Percentiles rank a stretch among this genome's conserved stretches.
phyloP scores from a whole-genome alignment of 176 grass and related monocot species.

The Sorghum bicolor region Sorghum_bicolor_NCBIv3 NC_012871.2:74308001-74308500 shows the following conservation, averaged over 20 bases:
- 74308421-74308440: not conserved
- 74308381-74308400: not conserved
- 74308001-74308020: no score
- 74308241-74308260: not conserved
- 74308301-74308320: not conserved
- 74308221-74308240: not conserved
- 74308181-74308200: not conserved
- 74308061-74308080: no score
- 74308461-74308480: not conserved
- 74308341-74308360: not conserved
- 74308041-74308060: no score
- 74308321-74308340: not conserved
- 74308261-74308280: no score
- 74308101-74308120: conserved; percentile 8
- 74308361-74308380: not conserved
- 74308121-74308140: not conserved
- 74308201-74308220: no score
- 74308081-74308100: no score
- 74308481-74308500: not conserved
- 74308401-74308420: not conserved
- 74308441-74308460: not conserved
- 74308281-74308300: not conserved
- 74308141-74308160: not conserved
- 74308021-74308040: no score
- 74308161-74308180: not conserved